Evolutionary conservation across 1,284 basidiomycete genomes (phyloP), one percentile per base, ranked within the genome.

Genomic region (Athelia psychrophila): DNA sequence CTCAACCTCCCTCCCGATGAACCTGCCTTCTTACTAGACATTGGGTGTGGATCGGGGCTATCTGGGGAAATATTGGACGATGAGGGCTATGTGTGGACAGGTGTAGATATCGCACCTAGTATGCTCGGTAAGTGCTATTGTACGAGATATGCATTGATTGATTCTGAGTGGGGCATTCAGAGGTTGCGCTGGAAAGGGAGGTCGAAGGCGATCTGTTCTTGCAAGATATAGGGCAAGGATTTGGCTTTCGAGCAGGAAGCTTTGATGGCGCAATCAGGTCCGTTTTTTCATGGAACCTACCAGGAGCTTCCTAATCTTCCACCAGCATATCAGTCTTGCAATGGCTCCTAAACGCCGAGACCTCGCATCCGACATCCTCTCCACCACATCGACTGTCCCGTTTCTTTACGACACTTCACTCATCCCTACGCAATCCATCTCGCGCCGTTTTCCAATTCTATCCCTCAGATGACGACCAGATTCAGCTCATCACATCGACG

Each of bases 211-310:
- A 98, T 70, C 72, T 98, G 22, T 94, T 95, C 66, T 68, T 96
- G 35, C 93, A 95, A 63, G 93, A 96, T 64, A 95, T 95, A 44
- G 93, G 93, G 0, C 93, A 95, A 65, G 93, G 93, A 2, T 89
- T 96, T 60, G 93, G 94, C 2, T 99, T 98, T 70, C 80, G 97
- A 27, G 91, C 97, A 44, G 97, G 96, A 53, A 91, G 91, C 56
- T 99, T 99, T 67, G 97, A 99, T 67, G 97, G 95, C 44, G 95
- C 94, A 8, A 99, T 99, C 64, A 96, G 93, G 94, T 91, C 48
- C 46, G 76, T 62, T 20, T 52, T 25, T 38, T 52, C 19, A 40
- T 35, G 23, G 24, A 45, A 23, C 42, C 15, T 19, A 24, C 45
- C 45, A 42, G n/a, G 36, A n/a, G 45, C 20, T 36, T 46, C 22